A percentile compares a stretch with the other conserved stretches of the same genome.
phyloP scores from a whole-genome alignment of 345 rosid genomes.

The Citrus glauca region DNA sequence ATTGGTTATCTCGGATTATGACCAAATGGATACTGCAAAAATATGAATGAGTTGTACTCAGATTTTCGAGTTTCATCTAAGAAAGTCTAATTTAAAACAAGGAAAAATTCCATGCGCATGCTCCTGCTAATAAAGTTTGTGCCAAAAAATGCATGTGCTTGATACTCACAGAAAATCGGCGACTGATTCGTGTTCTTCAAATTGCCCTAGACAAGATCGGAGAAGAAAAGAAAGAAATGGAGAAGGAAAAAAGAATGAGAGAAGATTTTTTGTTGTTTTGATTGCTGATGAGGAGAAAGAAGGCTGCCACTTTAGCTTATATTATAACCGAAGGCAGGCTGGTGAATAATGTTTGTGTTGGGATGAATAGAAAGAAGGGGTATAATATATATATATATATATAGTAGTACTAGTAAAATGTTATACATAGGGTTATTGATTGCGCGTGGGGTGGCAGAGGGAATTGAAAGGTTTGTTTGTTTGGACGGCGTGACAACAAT shows the following conservation, averaged over 20 bases:
- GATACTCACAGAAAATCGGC: background rate
- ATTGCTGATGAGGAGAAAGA: background rate
- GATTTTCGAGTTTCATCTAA: background rate
- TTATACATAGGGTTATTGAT: conserved; percentile 38
- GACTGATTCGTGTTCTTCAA: background rate
- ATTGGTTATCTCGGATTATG: background rate
- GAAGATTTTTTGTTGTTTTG: background rate
- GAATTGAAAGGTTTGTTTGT: conserved; percentile 45
- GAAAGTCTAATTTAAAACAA: background rate
- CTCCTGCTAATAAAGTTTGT: background rate
- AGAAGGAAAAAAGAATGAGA: background rate
- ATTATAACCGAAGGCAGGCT: background rate
- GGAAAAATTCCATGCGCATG: background rate
- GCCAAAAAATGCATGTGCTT: background rate
- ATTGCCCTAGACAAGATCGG: background rate
- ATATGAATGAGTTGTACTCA: background rate
- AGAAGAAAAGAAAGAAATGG: background rate
- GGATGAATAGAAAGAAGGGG: conserved; percentile 6
- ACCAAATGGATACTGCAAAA: background rate
- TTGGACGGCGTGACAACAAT: conserved; percentile 88
- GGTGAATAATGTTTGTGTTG: conserved; percentile 9
- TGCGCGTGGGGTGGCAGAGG: conserved; percentile 92
- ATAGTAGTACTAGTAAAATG: background rate
- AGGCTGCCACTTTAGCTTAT: background rate
- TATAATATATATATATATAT: conserved; percentile 28